Evolutionary conservation across 305 asterid genomes (phyloP), one percentile per base, ranked within the genome.

Genomic region (Solanum hybrid): DNA sequence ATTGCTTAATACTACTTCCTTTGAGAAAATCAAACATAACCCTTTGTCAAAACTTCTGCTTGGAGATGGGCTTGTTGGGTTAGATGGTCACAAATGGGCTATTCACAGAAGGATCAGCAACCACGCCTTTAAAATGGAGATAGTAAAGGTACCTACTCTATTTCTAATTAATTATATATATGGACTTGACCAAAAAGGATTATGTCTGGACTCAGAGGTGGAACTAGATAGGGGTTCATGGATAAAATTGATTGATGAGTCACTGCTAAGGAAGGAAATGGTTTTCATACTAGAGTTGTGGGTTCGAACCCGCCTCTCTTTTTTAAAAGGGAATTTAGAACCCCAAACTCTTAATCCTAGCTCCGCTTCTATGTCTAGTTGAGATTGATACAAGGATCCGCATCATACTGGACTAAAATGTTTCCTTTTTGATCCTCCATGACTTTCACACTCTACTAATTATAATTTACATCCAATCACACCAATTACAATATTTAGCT

Each of bases 101-200:
- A 22, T 64, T 64, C 73, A 94, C 36, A 89, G 95, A 69, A 90
- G 92, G 86, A 89, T 93, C 51, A 88, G 93, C 14, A 92, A 60
- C 32, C 94, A 86, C 69, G 96, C 95, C 51, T 94, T 60, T 93
- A 89, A 90, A 66, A 90, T 92, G 93, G 95, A 94, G 84, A 91
- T 89, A 40, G 92, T 93, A 13, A 94, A 94, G 96, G 27, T 66
- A 66, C 26, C 93, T 90, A 71, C 31, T 66, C 29, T 10, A 10
- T 66, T 66, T 66, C 29, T 66, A 66, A 66, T 66, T 66, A 66
- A 66, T 66, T 60, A 56, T 60, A 60, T 60, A 60, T 7, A 20
- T 60, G 71, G 71, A 60, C 69, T 56, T 60, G 37, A 42, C 71
- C 71, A 40, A 40, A 79, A 40, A 81, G 36, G n/a, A 81, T 60